Conservation (phyloP, 179 eudicot species). For the Actinidia chinensis region DNA sequence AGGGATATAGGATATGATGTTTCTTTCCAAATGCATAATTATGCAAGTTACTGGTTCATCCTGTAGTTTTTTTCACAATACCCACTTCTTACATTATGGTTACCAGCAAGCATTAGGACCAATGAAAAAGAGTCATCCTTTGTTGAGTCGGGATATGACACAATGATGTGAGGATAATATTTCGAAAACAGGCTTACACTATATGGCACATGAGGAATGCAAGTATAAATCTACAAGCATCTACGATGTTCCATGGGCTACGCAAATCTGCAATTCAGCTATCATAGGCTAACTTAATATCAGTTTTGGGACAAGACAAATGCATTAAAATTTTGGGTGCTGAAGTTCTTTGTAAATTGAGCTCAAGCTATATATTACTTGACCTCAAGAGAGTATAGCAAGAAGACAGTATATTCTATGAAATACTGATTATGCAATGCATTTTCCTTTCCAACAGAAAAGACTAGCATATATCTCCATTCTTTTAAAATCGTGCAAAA, state of each 20-base stretch:
- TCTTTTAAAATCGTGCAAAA: background rate
- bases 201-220: background rate
- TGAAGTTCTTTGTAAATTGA: background rate
- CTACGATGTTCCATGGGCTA: background rate
- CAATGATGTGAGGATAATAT: background rate
- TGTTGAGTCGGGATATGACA: background rate
- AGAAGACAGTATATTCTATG: background rate
- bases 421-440: background rate
- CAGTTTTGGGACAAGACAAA: constrained; percentile 1
- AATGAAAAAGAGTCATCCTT: background rate
- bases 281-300: background rate
- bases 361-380: background rate
- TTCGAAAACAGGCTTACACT: background rate
- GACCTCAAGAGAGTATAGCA: background rate
- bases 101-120: too few species aligned
- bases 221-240: background rate
- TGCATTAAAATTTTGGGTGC: background rate
- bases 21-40: background rate
- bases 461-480: background rate
- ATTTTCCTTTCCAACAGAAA: background rate
- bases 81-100: background rate
- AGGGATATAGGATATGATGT: background rate
- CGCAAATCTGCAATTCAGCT: background rate
- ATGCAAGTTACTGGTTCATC: background rate
- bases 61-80: background rate